Evolutionary conservation across 176 grass and related monocot genomes (phyloP).

Genomic region (Tillandsia fasciculata): DNA sequence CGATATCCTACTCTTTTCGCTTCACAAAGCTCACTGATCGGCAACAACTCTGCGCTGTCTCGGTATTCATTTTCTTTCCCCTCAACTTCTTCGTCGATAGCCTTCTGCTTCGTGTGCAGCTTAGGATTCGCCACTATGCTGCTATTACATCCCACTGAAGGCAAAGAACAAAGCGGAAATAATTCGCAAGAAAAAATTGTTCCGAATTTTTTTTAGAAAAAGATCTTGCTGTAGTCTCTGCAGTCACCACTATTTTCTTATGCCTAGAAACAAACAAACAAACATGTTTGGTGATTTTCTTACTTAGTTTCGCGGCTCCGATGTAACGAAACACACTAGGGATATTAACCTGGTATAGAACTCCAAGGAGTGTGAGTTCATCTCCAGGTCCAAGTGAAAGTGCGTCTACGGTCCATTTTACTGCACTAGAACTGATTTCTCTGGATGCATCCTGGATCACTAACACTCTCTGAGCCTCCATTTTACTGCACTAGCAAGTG

Average conservation of each 20-base stretch:
- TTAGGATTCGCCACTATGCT: slow-evolving; percentile 7
- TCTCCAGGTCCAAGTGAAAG: slow-evolving; percentile 17
- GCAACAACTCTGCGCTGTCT: slow-evolving; percentile 10
- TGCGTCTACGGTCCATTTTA: slow-evolving; percentile 18
- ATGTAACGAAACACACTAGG: slow-evolving; percentile 23
- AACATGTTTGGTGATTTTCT: not conserved
- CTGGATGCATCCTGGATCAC: slow-evolving; percentile 27
- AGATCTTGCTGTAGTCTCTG: not conserved
- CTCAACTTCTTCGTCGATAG: slow-evolving; percentile 6
- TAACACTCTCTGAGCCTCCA: slow-evolving; percentile 10
- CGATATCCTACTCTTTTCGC: not conserved
- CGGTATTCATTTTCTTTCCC: slow-evolving; percentile 10
- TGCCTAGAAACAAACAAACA: not conserved
- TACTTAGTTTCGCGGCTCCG: slow-evolving; percentile 13
- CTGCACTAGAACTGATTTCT: slow-evolving; percentile 12
- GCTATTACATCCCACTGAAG: slow-evolving; percentile 21
- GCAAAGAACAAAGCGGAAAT: not conserved
- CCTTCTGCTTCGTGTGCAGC: not conserved
- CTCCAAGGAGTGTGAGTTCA: slow-evolving; percentile 30
- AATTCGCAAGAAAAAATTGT: not conserved
- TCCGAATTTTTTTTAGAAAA: no score
- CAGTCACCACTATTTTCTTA: slow-evolving; percentile 2
- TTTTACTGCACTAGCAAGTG: not conserved
- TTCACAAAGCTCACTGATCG: slow-evolving; percentile 6
- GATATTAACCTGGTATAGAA: slow-evolving; percentile 24